Conservation (phyloP, 495 filamentous ascomycete species). For the Aspergillus kassunensis region DNA sequence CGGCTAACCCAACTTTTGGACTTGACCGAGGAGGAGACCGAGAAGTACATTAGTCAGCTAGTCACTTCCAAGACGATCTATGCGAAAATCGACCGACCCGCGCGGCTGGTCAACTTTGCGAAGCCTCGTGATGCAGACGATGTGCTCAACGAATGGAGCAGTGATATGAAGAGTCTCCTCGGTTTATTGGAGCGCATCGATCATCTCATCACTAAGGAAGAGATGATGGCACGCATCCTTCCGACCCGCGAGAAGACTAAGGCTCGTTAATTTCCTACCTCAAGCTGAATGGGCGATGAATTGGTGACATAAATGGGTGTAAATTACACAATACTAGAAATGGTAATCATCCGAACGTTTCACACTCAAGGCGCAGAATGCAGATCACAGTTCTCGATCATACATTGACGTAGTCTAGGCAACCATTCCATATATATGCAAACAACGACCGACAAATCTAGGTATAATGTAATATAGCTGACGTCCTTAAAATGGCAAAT, state of each 20-base stretch:
- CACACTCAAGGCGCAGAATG: neutral
- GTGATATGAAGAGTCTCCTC: constrained; percentile 95
- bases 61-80: constrained; percentile 96
- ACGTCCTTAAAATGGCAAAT: constrained; percentile 54
- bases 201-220: constrained; percentile 98
- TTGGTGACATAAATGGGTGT: constrained; percentile 21
- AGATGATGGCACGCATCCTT: constrained; percentile 98
- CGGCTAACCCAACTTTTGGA: constrained; percentile 87
- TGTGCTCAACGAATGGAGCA: constrained; percentile 96
- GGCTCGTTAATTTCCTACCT: constrained; percentile 28
- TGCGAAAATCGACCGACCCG: constrained; percentile 94
- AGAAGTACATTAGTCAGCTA: constrained; percentile 93
- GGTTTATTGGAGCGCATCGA: constrained; percentile 91
- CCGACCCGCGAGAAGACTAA: constrained; percentile 58
- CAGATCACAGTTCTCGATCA: too few species aligned
- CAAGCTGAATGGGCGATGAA: neutral
- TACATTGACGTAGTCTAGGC: neutral
- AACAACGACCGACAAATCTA: neutral
- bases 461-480: neutral
- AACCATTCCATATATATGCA: neutral
- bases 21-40: constrained; percentile 89
- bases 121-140: constrained; percentile 95
- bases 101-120: constrained; percentile 85
- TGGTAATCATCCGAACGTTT: constrained; percentile 1
- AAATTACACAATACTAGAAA: constrained; percentile 35